Percentiles rank a stretch among this genome's conserved stretches.
These are phyloP conservation scores for Coccomyxa sp. DNA, from an alignment of 139 green algal species.

Conservation along the genomic window DNA sequence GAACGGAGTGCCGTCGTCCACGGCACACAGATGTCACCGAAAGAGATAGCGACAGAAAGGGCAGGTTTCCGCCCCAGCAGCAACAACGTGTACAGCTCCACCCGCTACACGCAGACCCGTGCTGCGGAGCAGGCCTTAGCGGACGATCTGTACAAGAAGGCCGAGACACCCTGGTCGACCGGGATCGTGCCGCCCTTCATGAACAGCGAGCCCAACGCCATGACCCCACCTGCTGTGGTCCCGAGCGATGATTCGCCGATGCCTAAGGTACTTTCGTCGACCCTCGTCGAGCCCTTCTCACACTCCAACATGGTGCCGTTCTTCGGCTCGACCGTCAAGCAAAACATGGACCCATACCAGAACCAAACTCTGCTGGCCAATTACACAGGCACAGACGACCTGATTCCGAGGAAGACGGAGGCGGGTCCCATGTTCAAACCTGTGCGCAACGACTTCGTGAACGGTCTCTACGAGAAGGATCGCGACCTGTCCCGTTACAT, in stretches of 20 bases:
- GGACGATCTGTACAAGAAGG: neutral
- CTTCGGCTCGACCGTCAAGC: neutral
- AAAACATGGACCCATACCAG: neutral
- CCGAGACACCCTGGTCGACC: neutral
- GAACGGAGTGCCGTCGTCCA: neutral
- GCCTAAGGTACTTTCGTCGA: neutral
- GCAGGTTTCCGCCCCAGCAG: neutral
- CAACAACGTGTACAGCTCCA: neutral
- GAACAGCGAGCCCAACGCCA: neutral
- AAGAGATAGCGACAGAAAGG: slow-evolving; percentile 1
- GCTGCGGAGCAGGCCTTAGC: neutral
- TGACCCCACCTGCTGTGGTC: neutral
- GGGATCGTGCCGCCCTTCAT: neutral
- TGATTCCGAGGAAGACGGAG: neutral
- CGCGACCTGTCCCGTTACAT: neutral
- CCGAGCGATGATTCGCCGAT: neutral
- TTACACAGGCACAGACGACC: neutral
- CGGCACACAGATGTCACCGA: neutral
- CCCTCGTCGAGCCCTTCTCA: neutral
- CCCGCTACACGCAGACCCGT: neutral
- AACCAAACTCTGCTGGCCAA: neutral
- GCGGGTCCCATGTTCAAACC: neutral
- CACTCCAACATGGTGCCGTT: neutral
- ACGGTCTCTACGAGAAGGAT: neutral
- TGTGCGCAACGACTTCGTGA: neutral